phyloP scores from a whole-genome alignment of 2,329 filamentous ascomycete genomes.

The Aspergillus texensis region DNA sequence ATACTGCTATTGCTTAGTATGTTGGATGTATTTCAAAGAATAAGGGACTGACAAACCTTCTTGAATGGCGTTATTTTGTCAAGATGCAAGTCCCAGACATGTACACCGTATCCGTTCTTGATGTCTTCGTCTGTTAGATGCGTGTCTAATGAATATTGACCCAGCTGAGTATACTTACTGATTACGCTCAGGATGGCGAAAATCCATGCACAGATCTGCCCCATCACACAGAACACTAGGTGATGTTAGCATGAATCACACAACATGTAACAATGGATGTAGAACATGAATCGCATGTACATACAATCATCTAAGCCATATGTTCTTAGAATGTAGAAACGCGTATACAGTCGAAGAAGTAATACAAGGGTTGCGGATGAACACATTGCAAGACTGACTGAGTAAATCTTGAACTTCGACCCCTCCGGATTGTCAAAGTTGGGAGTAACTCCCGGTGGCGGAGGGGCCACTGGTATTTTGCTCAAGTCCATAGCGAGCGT shows the following conservation, averaged over 20 bases:
- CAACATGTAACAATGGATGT: not conserved
- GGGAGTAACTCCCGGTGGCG: slow-evolving; percentile 14
- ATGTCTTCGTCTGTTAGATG: slow-evolving; percentile 11
- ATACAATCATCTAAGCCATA: slow-evolving; percentile 15
- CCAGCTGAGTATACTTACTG: not conserved
- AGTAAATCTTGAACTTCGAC: slow-evolving; percentile 15
- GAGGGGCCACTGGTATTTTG: slow-evolving; percentile 12
- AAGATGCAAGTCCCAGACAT: slow-evolving; percentile 19
- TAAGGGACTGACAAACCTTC: slow-evolving; percentile 2
- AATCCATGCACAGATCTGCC: slow-evolving; percentile 19
- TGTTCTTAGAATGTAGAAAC: slow-evolving; percentile 4
- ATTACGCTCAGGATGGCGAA: slow-evolving; percentile 17
- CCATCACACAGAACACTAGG: slow-evolving; percentile 12
- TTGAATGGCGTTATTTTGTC: slow-evolving; percentile 16
- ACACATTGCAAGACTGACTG: slow-evolving; percentile 18
- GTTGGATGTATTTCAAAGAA: not conserved
- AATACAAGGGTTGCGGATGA: slow-evolving; percentile 9
- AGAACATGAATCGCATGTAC: not conserved
- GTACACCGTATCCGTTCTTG: slow-evolving; percentile 16
- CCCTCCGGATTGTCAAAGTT: slow-evolving; percentile 16
- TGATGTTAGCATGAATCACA: not conserved
- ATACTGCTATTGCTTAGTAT: not conserved
- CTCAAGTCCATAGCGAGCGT: slow-evolving; percentile 11
- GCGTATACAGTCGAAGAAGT: slow-evolving; percentile 16
- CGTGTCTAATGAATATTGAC: not conserved